These are phyloP conservation scores for Marsdenia floribunda DNA, from an alignment of 257 asterid species.

Conservation along the genomic window DNA sequence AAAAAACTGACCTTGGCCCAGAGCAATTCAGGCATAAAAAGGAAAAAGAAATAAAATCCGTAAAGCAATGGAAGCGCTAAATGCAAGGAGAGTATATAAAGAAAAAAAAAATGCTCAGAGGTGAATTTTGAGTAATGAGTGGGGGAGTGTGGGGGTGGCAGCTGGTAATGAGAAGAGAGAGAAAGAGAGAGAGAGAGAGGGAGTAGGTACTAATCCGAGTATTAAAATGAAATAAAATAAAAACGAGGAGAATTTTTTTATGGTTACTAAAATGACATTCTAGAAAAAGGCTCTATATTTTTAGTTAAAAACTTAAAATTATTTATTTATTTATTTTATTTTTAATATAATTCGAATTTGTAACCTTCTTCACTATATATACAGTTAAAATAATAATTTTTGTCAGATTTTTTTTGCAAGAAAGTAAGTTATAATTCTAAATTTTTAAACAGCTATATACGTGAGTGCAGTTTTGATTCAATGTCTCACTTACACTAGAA, in stretches of 20 bases:
- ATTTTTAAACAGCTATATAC: too few species aligned
- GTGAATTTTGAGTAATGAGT: slow-evolving; percentile 7
- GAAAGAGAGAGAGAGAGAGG: slow-evolving; percentile 13
- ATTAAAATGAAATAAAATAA: background rate
- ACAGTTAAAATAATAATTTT: too few species aligned
- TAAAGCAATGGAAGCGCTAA: slow-evolving; percentile 1
- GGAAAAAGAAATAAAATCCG: background rate
- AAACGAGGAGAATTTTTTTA: background rate
- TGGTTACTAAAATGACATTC: background rate
- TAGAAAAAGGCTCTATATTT: background rate
- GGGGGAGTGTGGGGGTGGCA: slow-evolving; percentile 5
- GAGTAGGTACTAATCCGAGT: background rate
- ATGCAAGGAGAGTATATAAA: slow-evolving; percentile 16
- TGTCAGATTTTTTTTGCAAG: too few species aligned
- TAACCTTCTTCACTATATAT: too few species aligned
- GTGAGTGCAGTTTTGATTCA: too few species aligned
- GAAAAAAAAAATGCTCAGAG: background rate
- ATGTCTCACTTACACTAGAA: too few species aligned
- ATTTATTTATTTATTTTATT: too few species aligned
- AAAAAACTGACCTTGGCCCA: slow-evolving; percentile 16
- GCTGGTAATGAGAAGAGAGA: slow-evolving; percentile 13
- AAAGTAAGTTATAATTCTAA: too few species aligned
- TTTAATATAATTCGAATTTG: too few species aligned
- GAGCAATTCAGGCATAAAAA: slow-evolving; percentile 18
- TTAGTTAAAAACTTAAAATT: too few species aligned